phyloP scores from a whole-genome alignment of 805 yeast genomes.

The Wickerhamiella australiensis region DNA sequence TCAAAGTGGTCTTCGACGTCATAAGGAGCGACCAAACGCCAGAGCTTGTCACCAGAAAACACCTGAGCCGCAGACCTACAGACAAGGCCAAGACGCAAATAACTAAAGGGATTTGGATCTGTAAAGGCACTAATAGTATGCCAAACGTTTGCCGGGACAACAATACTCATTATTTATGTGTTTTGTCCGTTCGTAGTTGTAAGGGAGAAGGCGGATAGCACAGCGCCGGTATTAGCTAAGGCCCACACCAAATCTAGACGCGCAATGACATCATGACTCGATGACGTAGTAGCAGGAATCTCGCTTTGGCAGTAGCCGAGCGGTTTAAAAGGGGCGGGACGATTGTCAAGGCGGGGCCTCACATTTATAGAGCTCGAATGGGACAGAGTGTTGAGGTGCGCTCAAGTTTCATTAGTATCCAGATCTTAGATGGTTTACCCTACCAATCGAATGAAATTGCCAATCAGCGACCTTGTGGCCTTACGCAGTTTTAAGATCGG shows the following conservation, averaged over 20 bases:
- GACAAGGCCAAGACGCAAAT: conserved; percentile 6
- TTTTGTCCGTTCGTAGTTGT: neutral
- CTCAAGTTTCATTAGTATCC: no score
- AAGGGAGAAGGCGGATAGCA: neutral
- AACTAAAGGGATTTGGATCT: conserved; percentile 7
- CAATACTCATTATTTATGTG: neutral
- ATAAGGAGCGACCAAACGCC: conserved; percentile 7
- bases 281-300: neutral
- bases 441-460: no score
- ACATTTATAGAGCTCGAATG: no score
- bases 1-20: neutral
- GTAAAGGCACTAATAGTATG: conserved; percentile 5
- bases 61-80: conserved; percentile 5
- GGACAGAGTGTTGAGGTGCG: no score
- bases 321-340: no score
- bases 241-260: neutral
- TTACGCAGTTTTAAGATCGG: no score
- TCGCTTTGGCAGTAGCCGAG: neutral
- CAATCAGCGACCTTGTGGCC: no score
- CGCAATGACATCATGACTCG: neutral
- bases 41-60: conserved; percentile 5
- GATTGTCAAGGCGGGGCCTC: no score
- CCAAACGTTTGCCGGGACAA: conserved; percentile 7
- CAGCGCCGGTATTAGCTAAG: neutral
- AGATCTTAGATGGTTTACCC: no score